Evolutionary conservation across 176 grass and related monocot genomes (phyloP).

Genomic region (Poa pratensis): DNA sequence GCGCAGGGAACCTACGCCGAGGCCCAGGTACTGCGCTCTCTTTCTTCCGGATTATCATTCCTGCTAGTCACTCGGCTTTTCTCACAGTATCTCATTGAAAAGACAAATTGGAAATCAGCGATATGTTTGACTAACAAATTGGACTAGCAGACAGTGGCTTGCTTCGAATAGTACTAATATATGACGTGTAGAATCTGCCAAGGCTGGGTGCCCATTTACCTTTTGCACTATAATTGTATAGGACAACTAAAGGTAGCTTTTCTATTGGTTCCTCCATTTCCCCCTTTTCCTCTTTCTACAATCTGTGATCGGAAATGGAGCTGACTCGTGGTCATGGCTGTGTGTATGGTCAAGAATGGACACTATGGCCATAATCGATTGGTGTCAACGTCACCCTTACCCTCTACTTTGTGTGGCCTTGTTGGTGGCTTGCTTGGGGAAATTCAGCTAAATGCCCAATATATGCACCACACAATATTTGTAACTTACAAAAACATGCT

Average conservation of each 20-base stretch:
- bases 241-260: conserved; percentile 41
- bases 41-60: conserved; percentile 11
- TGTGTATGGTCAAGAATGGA: conserved; percentile 51
- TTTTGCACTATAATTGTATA: conserved; percentile 30
- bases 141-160: background rate
- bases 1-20: conserved; percentile 87
- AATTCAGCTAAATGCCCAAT: conserved; percentile 7
- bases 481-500: background rate
- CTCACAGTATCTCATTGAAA: conserved; percentile 35
- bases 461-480: conserved; percentile 16
- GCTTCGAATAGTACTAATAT: conserved; percentile 3
- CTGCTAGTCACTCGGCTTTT: background rate
- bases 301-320: conserved; percentile 19
- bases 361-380: conserved; percentile 4
- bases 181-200: conserved; percentile 49
- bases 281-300: background rate
- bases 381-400: conserved; percentile 32
- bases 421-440: background rate
- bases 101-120: conserved; percentile 29
- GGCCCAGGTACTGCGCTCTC: conserved; percentile 69
- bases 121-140: background rate
- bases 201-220: conserved; percentile 28
- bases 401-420: conserved; percentile 33
- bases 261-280: conserved; percentile 36
- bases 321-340: conserved; percentile 32